phyloP scores from a whole-genome alignment of 2,329 filamentous ascomycete genomes.

The Nemania serpens region DNA sequence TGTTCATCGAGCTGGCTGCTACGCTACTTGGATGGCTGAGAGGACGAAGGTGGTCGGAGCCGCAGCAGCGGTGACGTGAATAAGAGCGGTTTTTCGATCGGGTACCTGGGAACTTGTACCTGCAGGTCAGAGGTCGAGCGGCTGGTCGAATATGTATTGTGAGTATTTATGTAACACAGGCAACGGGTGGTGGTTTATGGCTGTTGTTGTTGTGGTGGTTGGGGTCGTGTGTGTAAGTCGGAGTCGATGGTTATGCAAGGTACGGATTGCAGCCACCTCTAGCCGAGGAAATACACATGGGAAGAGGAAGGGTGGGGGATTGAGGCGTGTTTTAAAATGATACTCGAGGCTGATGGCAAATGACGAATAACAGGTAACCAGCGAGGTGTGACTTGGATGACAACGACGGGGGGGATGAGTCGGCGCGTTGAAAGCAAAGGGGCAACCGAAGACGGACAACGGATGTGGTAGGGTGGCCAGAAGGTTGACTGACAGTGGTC shows the following conservation, averaged over 20 bases:
- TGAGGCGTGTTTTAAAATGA: slow-evolving; percentile 34
- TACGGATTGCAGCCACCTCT: slow-evolving; percentile 40
- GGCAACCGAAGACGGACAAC: slow-evolving; percentile 34
- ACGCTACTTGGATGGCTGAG: slow-evolving; percentile 34
- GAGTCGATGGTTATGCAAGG: slow-evolving; percentile 41
- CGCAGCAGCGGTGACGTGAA: not conserved
- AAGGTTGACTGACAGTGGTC: slow-evolving; percentile 31
- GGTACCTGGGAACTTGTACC: not conserved
- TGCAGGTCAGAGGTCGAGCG: slow-evolving; percentile 4
- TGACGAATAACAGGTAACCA: slow-evolving; percentile 32
- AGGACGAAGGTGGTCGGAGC: slow-evolving; percentile 8
- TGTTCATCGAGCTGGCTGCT: slow-evolving; percentile 39
- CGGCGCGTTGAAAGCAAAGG: slow-evolving; percentile 31
- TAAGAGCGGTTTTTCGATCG: slow-evolving; percentile 15
- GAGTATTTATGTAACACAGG: not conserved
- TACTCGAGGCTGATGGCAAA: slow-evolving; percentile 28
- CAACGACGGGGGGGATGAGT: slow-evolving; percentile 28
- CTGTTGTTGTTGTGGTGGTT: not conserved
- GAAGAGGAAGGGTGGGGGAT: slow-evolving; percentile 30
- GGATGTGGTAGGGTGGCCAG: slow-evolving; percentile 34
- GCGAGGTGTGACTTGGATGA: slow-evolving; percentile 24
- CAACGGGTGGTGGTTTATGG: not conserved
- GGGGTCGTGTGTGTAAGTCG: slow-evolving; percentile 16
- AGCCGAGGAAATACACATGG: slow-evolving; percentile 32
- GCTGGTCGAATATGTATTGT: slow-evolving; percentile 5